phyloP scores from a whole-genome alignment of 176 grass and related monocot genomes.

The Urochloa ruziziensis region DNA sequence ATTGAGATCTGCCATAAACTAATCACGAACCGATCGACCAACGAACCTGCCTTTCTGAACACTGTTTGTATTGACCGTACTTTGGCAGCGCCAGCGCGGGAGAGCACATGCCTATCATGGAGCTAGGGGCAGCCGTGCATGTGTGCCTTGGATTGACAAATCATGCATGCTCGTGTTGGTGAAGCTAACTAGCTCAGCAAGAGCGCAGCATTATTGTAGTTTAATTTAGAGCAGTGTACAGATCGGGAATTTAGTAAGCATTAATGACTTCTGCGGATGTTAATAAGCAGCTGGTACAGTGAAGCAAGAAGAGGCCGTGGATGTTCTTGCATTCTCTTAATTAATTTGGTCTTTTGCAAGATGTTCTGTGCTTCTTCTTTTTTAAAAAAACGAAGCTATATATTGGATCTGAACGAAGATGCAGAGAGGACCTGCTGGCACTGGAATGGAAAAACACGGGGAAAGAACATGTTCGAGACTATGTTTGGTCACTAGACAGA shows the following conservation, averaged over 20 bases:
- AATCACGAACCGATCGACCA: neutral
- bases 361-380: neutral
- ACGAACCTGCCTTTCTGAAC: neutral
- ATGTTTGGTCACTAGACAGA: too few relatives aligned
- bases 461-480: too few relatives aligned
- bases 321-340: neutral
- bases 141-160: neutral
- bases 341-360: neutral
- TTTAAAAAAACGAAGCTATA: too few relatives aligned
- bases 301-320: constrained; percentile 2
- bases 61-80: constrained; percentile 28
- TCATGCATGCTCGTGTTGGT: constrained; percentile 8
- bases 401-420: too few relatives aligned
- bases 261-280: neutral
- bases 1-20: constrained; percentile 4
- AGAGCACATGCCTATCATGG: constrained; percentile 38
- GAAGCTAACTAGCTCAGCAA: neutral
- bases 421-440: too few relatives aligned
- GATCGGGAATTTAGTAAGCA: constrained; percentile 11
- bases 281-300: neutral
- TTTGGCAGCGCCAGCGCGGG: neutral
- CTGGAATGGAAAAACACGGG: too few relatives aligned
- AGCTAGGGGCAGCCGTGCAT: constrained; percentile 35
- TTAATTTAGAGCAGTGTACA: neutral
- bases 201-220: neutral